Conservation (phyloP, 1,284 basidiomycete species). For the Phaffia rhodozyma region DNA sequence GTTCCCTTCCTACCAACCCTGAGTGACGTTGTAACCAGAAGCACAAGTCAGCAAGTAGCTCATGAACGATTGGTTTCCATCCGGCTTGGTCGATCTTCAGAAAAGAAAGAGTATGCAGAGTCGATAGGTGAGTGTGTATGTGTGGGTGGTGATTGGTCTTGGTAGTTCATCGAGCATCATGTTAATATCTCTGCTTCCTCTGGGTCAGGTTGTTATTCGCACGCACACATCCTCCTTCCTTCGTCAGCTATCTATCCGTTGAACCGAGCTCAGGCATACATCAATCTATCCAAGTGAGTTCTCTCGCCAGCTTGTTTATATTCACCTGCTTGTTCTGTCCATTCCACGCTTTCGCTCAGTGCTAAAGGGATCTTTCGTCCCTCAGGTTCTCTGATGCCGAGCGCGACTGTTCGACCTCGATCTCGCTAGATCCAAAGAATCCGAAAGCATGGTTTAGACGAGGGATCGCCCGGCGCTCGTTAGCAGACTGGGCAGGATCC, state of each 20-base stretch:
- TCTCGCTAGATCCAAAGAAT: constrained; percentile 24
- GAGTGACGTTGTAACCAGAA: too few relatives aligned
- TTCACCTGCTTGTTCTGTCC: neutral
- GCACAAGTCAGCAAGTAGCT: too few relatives aligned
- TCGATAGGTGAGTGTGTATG: constrained; percentile 6
- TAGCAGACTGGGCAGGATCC: constrained; percentile 24
- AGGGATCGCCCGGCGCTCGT: constrained; percentile 28
- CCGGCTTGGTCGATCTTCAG: too few relatives aligned
- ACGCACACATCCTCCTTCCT: constrained; percentile 12
- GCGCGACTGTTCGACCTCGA: constrained; percentile 29
- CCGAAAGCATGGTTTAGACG: constrained; percentile 34
- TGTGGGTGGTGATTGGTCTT: neutral
- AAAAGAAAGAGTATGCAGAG: constrained; percentile 5
- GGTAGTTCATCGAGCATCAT: neutral
- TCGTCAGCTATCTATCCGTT: constrained; percentile 16
- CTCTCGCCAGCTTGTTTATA: neutral
- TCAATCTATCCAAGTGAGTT: constrained; percentile 34
- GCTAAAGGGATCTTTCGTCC: too few relatives aligned
- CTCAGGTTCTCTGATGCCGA: constrained; percentile 31
- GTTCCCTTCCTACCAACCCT: too few relatives aligned
- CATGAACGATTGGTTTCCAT: too few relatives aligned
- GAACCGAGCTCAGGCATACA: constrained; percentile 33
- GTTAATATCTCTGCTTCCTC: neutral
- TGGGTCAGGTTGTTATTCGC: constrained; percentile 12
- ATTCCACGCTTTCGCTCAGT: neutral